These are phyloP conservation scores for Phascolomyces articulosus DNA, from an alignment of 371 early-diverging fungal genomes.

Conservation along the genomic window DNA sequence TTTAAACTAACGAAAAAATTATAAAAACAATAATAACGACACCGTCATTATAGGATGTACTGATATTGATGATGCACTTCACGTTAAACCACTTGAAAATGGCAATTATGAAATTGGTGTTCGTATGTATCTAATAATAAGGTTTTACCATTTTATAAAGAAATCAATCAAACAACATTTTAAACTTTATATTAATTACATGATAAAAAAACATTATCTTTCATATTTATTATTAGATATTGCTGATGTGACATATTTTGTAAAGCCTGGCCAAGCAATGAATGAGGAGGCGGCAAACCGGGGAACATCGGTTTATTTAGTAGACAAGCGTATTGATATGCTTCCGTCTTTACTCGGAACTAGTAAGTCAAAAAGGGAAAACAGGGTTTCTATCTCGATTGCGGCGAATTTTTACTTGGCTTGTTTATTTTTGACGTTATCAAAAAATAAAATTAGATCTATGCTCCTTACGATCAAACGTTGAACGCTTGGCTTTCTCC, in stretches of 20 bases:
- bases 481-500: constrained; percentile 92
- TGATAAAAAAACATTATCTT: neutral
- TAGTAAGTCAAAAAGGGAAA: constrained; percentile 43
- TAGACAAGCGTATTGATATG: constrained; percentile 98
- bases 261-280: constrained; percentile 83
- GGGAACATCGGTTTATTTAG: constrained; percentile 95
- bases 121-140: constrained; percentile 55
- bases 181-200: too few relatives aligned
- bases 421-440: neutral
- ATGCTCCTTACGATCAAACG: constrained; percentile 90
- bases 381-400: too few relatives aligned
- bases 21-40: neutral
- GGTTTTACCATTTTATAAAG: too few relatives aligned
- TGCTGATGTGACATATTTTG: constrained; percentile 98
- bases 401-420: too few relatives aligned
- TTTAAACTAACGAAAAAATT: neutral
- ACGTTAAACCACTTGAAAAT: constrained; percentile 80
- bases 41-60: constrained; percentile 78
- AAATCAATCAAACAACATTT: too few relatives aligned
- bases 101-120: constrained; percentile 92
- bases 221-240: constrained; percentile 85
- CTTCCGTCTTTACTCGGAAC: constrained; percentile 88
- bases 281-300: constrained; percentile 89
- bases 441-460: too few relatives aligned
- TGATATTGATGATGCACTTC: constrained; percentile 99